Conservation (phyloP, 2,329 filamentous ascomycete species). For the Alternaria postmessia region DNA sequence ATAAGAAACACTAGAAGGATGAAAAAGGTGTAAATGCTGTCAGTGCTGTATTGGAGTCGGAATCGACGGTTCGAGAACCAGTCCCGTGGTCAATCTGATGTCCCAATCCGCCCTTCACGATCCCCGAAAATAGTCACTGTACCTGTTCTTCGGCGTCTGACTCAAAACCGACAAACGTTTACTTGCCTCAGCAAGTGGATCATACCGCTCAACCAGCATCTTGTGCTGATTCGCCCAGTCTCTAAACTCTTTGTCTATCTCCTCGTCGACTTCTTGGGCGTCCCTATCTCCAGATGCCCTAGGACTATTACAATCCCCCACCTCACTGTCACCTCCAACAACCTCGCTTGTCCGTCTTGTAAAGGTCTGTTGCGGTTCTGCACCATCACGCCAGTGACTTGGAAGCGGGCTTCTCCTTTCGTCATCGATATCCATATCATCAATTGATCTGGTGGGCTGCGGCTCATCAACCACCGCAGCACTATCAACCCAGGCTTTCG, state of each 20-base stretch:
- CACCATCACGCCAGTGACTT: neutral
- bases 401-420: neutral
- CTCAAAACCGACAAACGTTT: neutral
- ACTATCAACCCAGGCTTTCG: neutral
- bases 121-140: neutral
- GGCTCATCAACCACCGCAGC: neutral
- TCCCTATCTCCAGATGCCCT: neutral
- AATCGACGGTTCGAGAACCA: neutral
- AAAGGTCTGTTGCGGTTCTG: neutral
- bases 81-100: neutral
- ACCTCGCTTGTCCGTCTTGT: neutral
- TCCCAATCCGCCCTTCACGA: neutral
- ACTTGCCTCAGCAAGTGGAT: neutral
- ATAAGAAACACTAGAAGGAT: neutral
- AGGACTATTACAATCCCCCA: neutral
- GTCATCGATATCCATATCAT: neutral
- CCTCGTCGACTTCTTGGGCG: neutral
- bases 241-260: neutral
- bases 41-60: neutral
- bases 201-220: conserved; percentile 9
- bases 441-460: neutral
- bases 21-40: neutral
- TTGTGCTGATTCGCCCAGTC: conserved; percentile 2
- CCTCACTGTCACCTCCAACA: neutral
- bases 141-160: neutral